Percentiles rank a stretch among this genome's conserved stretches.
Evolutionary conservation across 345 rosid genomes (phyloP).

Genomic region (Murraya koenigii): DNA sequence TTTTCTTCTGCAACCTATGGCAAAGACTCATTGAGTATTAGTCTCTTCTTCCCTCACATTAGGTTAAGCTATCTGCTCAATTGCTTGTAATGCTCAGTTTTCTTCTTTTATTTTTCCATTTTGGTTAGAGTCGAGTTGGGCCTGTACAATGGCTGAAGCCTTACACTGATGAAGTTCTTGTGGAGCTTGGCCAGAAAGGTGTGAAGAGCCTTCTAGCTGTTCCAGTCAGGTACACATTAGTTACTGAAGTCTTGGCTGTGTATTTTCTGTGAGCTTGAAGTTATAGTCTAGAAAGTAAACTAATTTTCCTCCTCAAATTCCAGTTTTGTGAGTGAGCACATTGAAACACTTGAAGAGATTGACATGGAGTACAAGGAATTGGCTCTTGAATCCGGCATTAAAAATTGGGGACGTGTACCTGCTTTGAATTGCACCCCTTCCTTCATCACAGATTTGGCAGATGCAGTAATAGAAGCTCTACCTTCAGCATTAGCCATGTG

Average conservation of each 20-base stretch:
- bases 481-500: conserved; percentile 37
- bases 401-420: conserved; percentile 93
- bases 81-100: not conserved
- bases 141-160: conserved; percentile 97
- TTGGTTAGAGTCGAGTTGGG: conserved; percentile 88
- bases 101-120: not conserved
- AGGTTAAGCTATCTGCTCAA: not conserved
- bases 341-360: conserved; percentile 92
- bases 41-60: not conserved
- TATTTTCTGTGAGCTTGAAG: not conserved
- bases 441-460: conserved; percentile 59
- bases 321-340: conserved; percentile 96
- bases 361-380: conserved; percentile 87
- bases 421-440: conserved; percentile 79
- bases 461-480: not conserved
- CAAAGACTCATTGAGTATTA: too few species aligned
- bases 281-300: not conserved
- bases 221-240: conserved; percentile 67
- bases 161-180: conserved; percentile 90
- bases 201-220: conserved; percentile 90
- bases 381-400: conserved; percentile 83
- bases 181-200: conserved; percentile 90
- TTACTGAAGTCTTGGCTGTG: not conserved
- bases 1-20: too few species aligned
- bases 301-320: conserved; percentile 5